Evolutionary conservation across 352 stramenopile species (phyloP).

Genomic region (Plasmopara halstedii): DNA sequence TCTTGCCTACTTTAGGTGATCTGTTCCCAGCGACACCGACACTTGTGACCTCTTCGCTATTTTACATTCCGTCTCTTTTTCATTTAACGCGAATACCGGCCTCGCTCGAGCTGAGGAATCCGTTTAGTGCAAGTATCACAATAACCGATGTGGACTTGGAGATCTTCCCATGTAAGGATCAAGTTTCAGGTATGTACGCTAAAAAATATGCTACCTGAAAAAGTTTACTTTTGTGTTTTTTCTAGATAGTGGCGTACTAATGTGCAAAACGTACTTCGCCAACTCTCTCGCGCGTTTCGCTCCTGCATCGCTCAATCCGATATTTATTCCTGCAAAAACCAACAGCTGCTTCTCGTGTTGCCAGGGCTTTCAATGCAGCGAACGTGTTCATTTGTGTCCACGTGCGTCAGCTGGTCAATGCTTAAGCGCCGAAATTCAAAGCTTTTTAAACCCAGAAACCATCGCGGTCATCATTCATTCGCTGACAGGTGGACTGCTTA

Average conservation of each 20-base stretch:
- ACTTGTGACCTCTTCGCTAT: constrained; percentile 63
- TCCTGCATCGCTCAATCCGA: constrained; percentile 47
- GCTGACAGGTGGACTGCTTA: constrained; percentile 60
- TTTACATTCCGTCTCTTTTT: constrained; percentile 70
- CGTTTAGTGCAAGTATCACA: constrained; percentile 74
- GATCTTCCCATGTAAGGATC: constrained; percentile 70
- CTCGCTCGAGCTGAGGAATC: constrained; percentile 66
- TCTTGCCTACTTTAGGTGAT: constrained; percentile 44
- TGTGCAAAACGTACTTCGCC: constrained; percentile 68
- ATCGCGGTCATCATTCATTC: constrained; percentile 71
- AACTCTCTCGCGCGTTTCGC: constrained; percentile 59
- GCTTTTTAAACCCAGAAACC: constrained; percentile 63
- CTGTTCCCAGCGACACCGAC: constrained; percentile 64
- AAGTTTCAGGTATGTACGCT: constrained; percentile 34
- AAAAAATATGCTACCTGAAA: too few species aligned
- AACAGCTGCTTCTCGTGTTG: constrained; percentile 74
- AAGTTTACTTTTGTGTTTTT: neutral
- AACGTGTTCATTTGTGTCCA: constrained; percentile 53
- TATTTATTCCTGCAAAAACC: constrained; percentile 65
- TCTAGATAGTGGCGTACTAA: constrained; percentile 29
- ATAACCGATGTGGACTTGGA: constrained; percentile 54
- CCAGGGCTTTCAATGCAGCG: constrained; percentile 44
- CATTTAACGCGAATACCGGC: constrained; percentile 64
- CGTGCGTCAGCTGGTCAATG: constrained; percentile 39
- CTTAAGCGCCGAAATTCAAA: constrained; percentile 61